Percentiles rank a stretch among this genome's conserved stretches.
Evolutionary conservation across 371 early-diverging fungal species (phyloP).

Genomic region (Circinella minor): DNA sequence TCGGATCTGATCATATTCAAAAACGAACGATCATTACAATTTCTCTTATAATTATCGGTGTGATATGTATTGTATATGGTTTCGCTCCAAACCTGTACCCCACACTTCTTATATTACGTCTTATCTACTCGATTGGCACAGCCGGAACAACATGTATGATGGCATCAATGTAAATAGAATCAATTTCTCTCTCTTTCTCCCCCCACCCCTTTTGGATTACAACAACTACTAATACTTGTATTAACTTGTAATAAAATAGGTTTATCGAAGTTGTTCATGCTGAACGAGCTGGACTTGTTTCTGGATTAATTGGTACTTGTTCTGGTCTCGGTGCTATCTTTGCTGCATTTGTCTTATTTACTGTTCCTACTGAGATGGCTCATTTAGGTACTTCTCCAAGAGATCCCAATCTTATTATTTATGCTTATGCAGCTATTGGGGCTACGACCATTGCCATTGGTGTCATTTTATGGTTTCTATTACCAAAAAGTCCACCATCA

Average conservation of each 20-base stretch:
- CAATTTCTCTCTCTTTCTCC: too few relatives aligned
- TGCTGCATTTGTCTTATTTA: constrained; percentile 50
- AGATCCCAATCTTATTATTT: constrained; percentile 11
- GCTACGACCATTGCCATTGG: constrained; percentile 39
- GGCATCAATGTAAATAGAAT: constrained; percentile 41
- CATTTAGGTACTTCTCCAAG: constrained; percentile 19
- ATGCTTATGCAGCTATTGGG: constrained; percentile 39
- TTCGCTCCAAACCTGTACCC: constrained; percentile 56
- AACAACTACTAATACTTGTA: too few relatives aligned
- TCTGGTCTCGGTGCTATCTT: constrained; percentile 61
- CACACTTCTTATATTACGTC: constrained; percentile 50
- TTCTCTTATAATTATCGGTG: constrained; percentile 52
- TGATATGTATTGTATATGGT: constrained; percentile 51
- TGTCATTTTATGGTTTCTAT: constrained; percentile 36
- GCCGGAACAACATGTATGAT: constrained; percentile 75
- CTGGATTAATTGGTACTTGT: constrained; percentile 57
- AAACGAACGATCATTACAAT: constrained; percentile 25
- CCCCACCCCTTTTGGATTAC: too few relatives aligned
- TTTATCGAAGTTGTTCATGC: constrained; percentile 43
- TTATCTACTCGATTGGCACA: constrained; percentile 71
- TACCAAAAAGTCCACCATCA: constrained; percentile 32
- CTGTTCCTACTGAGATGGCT: constrained; percentile 39
- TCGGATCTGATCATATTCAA: constrained; percentile 22
- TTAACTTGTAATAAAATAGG: constrained; percentile 17
- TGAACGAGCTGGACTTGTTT: constrained; percentile 52